Conservation (phyloP, 441 rosid species). For the Melastoma candidum region DNA sequence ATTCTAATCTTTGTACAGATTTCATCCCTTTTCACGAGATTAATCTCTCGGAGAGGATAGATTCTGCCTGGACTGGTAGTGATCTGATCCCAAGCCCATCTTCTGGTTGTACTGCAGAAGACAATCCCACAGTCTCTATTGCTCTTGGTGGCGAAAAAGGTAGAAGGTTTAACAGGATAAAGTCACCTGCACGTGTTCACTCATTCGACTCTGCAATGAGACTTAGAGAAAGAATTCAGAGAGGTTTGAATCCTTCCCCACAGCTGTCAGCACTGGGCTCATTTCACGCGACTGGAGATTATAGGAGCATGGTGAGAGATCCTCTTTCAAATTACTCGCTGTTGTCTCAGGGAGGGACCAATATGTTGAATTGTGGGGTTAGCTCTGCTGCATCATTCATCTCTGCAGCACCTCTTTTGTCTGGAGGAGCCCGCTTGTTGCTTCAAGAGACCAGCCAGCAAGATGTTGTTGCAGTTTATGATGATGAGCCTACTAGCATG, state of each 20-base stretch:
- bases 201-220: slow-evolving; percentile 89
- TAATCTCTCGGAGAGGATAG: slow-evolving; percentile 74
- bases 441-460: slow-evolving; percentile 40
- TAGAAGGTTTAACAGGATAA: slow-evolving; percentile 34
- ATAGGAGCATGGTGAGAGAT: slow-evolving; percentile 68
- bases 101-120: slow-evolving; percentile 21
- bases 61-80: slow-evolving; percentile 92
- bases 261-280: slow-evolving; percentile 54
- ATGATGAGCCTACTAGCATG: slow-evolving; percentile 77
- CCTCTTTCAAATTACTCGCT: slow-evolving; percentile 63
- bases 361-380: slow-evolving; percentile 47
- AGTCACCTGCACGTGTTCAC: slow-evolving; percentile 55
- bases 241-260: slow-evolving; percentile 49
- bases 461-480: slow-evolving; percentile 74
- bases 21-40: slow-evolving; percentile 36
- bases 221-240: slow-evolving; percentile 46
- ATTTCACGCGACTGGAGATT: slow-evolving; percentile 90
- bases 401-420: slow-evolving; percentile 51
- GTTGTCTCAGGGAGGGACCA: slow-evolving; percentile 54
- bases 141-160: slow-evolving; percentile 18
- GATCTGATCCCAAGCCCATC: slow-evolving; percentile 33
- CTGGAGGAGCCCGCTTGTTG: slow-evolving; percentile 71
- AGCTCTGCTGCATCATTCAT: slow-evolving; percentile 41
- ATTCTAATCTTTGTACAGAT: slow-evolving; percentile 14
- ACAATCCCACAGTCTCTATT: slow-evolving; percentile 23